Evolutionary conservation across 1,139 yeast genomes (phyloP), one percentile per base, ranked within the genome.

Genomic region (Hansenula sp.): DNA sequence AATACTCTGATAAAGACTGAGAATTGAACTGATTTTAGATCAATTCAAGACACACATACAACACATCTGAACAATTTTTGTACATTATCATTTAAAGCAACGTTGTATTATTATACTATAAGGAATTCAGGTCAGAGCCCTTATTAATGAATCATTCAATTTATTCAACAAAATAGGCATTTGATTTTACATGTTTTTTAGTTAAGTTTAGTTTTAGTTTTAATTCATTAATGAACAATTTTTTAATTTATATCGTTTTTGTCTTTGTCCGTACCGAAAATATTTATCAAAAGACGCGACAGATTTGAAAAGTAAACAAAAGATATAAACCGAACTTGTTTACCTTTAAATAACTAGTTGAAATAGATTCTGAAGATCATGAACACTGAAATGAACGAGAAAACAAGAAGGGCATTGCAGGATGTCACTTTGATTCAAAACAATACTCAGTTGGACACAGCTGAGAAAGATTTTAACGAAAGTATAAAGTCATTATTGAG

Each of bases 1-100:
- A 40, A 31, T 32, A 32, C 46, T 12, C 33, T 46, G 15, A 38
- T 46, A 12, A 46, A 44, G 25, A 38, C 47, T 9, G 51, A 47
- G 32, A 41, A 45, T 31, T 47, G 21, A 35, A 11, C 21, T 21
- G 25, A 21, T 21, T 21, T 21, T n/a, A n/a, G 9, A 21, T 21
- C 25, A 21, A 9, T 21, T 28, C 5, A 28, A 5, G 6, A 28
- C n/a, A n/a, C n/a, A 28, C 15, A 21, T 13, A 13, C 36, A 19
- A 19, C 21, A 9, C 13, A 17, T 17, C 25, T 21, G 25, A 21
- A 21, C 25, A 21, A 21, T 9, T 9, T 21, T 21, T 21, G 25
- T 21, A 21, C 25, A 21, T 21, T 21, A 21, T 21, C 25, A 5
- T 21, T 6, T 21, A 9, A 9, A 21, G 25, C 25, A 13, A 30